Conservation (phyloP, 306 rosid species). For the Leucaena leucocephala region DNA sequence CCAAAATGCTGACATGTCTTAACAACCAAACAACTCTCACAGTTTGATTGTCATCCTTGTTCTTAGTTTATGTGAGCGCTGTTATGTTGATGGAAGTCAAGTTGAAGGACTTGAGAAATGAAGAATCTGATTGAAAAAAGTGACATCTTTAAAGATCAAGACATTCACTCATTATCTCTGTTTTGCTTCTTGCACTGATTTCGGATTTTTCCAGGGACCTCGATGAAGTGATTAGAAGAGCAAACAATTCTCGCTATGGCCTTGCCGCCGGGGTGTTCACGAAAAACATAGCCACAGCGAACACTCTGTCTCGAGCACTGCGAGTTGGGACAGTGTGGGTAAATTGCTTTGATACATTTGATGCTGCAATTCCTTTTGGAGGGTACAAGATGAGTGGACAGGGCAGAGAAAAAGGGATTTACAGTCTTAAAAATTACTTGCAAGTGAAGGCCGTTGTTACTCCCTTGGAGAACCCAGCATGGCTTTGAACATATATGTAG, state of each 20-base stretch:
- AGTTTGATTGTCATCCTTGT: background rate
- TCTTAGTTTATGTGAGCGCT: background rate
- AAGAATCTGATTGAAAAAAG: background rate
- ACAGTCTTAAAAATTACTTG: constrained; percentile 78
- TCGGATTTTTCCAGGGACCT: constrained; percentile 54
- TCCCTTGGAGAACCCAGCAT: constrained; percentile 74
- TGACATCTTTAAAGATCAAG: background rate
- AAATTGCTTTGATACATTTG: constrained; percentile 79
- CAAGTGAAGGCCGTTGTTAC: constrained; percentile 94
- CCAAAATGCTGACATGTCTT: background rate
- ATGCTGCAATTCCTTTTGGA: constrained; percentile 94
- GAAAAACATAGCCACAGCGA: constrained; percentile 69
- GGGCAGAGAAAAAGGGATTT: constrained; percentile 91
- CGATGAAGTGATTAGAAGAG: constrained; percentile 74
- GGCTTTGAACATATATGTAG: constrained; percentile 55
- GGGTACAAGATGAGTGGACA: constrained; percentile 94
- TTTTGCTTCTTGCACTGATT: constrained; percentile 15
- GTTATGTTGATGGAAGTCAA: background rate
- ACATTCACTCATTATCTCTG: background rate
- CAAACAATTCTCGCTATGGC: constrained; percentile 68
- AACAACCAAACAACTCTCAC: background rate
- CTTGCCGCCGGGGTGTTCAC: constrained; percentile 94
- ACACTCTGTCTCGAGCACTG: constrained; percentile 69
- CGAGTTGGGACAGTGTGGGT: constrained; percentile 81
- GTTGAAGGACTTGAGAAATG: background rate